These are phyloP conservation scores for Macrocybe gigantea DNA, from an alignment of 768 basidiomycete genomes.

Conservation along the genomic window DNA sequence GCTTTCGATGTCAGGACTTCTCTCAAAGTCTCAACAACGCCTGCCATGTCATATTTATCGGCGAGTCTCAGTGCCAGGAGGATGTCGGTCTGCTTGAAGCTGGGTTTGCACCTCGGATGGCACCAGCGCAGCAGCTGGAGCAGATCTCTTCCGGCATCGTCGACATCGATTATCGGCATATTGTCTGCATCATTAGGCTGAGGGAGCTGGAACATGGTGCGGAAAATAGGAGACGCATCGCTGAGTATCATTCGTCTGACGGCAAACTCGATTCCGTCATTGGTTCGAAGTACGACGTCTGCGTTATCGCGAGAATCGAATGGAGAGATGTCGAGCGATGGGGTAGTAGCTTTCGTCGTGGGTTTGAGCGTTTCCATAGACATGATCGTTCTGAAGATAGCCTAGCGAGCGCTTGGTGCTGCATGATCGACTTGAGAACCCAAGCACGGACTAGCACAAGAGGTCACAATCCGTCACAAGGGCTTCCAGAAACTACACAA, in stretches of 20 bases:
- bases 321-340: background rate
- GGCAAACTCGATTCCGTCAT: conserved; percentile 24
- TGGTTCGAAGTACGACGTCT: conserved; percentile 19
- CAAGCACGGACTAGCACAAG: too few relatives aligned
- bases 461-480: too few relatives aligned
- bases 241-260: conserved; percentile 19
- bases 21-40: conserved; percentile 21
- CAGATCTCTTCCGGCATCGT: conserved; percentile 25
- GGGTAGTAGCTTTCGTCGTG: background rate
- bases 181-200: conserved; percentile 1
- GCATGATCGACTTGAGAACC: too few relatives aligned
- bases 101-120: conserved; percentile 29
- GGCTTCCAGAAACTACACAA: too few relatives aligned
- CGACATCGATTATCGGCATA: conserved; percentile 13
- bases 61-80: conserved; percentile 27
- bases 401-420: background rate
- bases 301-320: conserved; percentile 13
- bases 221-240: conserved; percentile 24
- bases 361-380: background rate
- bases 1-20: conserved; percentile 17
- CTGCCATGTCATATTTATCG: conserved; percentile 32
- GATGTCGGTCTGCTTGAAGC: conserved; percentile 27
- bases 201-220: conserved; percentile 21
- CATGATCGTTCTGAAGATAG: background rate
- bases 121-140: conserved; percentile 26